A percentile compares a stretch with the other conserved stretches of the same genome.
Conservation (phyloP, 139 green algal species). For the Gonium pectorale region DNA sequence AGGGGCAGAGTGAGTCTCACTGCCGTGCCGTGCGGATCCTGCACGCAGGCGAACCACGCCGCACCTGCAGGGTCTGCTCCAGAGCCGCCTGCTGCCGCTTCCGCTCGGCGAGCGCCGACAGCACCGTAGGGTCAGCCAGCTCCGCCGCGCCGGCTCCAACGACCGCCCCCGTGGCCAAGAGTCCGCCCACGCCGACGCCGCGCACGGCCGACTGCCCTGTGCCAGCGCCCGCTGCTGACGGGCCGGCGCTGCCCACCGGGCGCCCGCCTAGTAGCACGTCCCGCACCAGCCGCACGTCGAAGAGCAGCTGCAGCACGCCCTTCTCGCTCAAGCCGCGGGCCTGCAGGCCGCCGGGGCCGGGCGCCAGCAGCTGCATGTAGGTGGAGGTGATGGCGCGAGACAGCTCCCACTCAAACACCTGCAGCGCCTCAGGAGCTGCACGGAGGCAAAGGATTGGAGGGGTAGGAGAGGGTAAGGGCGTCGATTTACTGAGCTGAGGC, state of each 20-base stretch:
- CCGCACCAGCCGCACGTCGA: slow-evolving; percentile 86
- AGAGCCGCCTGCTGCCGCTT: slow-evolving; percentile 42
- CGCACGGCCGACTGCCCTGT: too few species aligned
- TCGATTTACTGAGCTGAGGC: too few species aligned
- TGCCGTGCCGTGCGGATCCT: too few species aligned
- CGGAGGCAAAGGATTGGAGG: neutral
- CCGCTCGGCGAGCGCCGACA: slow-evolving; percentile 51
- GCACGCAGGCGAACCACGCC: too few species aligned
- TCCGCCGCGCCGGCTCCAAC: slow-evolving; percentile 21
- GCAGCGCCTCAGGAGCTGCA: slow-evolving; percentile 67
- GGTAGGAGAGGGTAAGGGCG: too few species aligned
- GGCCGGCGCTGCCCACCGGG: slow-evolving; percentile 43
- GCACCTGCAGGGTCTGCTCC: slow-evolving; percentile 69
- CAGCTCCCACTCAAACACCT: slow-evolving; percentile 85
- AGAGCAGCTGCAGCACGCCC: slow-evolving; percentile 92
- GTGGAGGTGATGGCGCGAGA: slow-evolving; percentile 43
- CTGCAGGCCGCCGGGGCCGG: slow-evolving; percentile 13
- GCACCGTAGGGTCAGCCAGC: slow-evolving; percentile 34
- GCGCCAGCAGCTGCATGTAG: slow-evolving; percentile 41
- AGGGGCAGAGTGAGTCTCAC: neutral
- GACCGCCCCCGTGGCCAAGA: neutral
- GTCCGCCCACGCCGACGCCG: neutral
- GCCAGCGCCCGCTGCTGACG: neutral
- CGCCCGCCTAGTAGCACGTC: slow-evolving; percentile 77
- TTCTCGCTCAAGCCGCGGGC: slow-evolving; percentile 74